Evolutionary conservation across 1,284 basidiomycete species (phyloP).

Genomic region (Irpex sp.): DNA sequence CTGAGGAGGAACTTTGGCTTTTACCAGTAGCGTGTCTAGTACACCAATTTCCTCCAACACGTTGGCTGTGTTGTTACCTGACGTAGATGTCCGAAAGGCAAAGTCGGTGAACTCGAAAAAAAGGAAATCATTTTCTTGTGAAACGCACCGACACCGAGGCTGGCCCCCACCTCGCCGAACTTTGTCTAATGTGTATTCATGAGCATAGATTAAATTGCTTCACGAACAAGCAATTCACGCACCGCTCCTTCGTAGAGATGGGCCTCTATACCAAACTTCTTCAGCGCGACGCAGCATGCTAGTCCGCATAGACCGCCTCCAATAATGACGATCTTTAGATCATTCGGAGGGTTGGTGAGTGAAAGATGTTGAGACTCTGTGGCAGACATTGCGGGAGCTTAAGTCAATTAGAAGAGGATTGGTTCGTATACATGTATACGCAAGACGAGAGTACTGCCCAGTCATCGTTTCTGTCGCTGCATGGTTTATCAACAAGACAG

Average conservation of each 20-base stretch:
- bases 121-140: background rate
- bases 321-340: conserved; percentile 12
- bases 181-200: conserved; percentile 23
- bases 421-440: too few relatives aligned
- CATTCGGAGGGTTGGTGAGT: background rate
- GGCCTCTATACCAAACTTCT: conserved; percentile 11
- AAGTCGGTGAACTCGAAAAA: too few relatives aligned
- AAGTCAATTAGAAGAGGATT: too few relatives aligned
- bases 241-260: conserved; percentile 19
- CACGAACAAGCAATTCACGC: background rate
- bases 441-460: too few relatives aligned
- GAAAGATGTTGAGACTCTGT: background rate
- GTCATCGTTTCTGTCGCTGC: too few relatives aligned
- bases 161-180: conserved; percentile 47
- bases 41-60: conserved; percentile 38
- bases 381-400: background rate
- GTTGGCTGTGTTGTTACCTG: conserved; percentile 44
- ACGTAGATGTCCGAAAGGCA: background rate
- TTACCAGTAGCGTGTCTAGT: conserved; percentile 33
- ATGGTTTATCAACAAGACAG: too few relatives aligned
- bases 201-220: background rate
- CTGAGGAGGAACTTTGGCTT: conserved; percentile 25
- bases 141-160: conserved; percentile 39
- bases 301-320: conserved; percentile 19
- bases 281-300: conserved; percentile 12